Evolutionary conservation across 805 yeast genomes (phyloP).

Genomic region (Torulaspora maleeae): DNA sequence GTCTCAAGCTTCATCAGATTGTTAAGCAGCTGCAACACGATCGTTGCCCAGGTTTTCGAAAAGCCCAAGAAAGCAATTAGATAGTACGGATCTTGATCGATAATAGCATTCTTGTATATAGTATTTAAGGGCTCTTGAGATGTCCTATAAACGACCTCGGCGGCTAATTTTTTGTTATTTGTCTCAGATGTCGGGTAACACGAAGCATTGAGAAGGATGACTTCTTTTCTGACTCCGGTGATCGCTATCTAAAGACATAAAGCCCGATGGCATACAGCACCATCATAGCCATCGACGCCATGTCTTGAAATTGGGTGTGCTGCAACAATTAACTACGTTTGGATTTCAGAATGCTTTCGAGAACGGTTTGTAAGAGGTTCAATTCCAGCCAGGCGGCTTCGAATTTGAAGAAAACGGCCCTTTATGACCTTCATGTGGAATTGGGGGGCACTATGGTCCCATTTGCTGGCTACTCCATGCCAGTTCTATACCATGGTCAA

Average conservation of each 20-base stretch:
- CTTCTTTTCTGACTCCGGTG: conserved; percentile 6
- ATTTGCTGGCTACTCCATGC: conserved; percentile 96
- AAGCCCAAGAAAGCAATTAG: conserved; percentile 18
- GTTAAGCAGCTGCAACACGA: conserved; percentile 19
- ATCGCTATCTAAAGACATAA: background rate
- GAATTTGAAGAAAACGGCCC: conserved; percentile 59
- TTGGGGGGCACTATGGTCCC: conserved; percentile 90
- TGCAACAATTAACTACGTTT: no score
- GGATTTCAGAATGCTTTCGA: conserved; percentile 2
- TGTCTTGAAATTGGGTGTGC: background rate
- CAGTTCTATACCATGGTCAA: conserved; percentile 80
- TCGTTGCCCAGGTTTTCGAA: conserved; percentile 24
- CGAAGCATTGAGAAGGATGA: background rate
- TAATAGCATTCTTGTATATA: no score
- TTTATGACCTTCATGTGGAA: conserved; percentile 71
- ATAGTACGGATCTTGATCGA: background rate
- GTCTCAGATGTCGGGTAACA: no score
- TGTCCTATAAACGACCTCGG: background rate
- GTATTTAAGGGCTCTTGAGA: background rate
- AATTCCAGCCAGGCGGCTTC: conserved; percentile 34
- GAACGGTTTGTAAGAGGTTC: conserved; percentile 23
- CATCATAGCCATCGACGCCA: background rate
- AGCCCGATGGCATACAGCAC: background rate
- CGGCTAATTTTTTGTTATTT: conserved; percentile 4
- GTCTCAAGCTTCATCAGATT: conserved; percentile 18